Percentiles rank a stretch among this genome's conserved stretches.
phyloP scores from a whole-genome alignment of 768 basidiomycete genomes.

The Suillus weaverae region DNA sequence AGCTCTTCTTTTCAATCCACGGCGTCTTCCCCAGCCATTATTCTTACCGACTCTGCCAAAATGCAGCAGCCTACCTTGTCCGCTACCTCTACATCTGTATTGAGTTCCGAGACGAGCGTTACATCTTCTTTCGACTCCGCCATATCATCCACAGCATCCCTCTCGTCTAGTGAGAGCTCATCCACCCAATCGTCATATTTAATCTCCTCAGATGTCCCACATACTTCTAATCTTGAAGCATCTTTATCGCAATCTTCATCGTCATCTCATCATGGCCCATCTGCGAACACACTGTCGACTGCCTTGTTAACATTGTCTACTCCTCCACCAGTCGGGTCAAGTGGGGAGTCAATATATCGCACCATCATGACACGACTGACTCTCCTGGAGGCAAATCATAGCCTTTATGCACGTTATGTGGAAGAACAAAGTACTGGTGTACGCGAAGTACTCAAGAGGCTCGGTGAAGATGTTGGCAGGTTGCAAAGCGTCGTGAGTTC shows the following conservation, averaged over 20 bases:
- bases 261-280: constrained; percentile 5
- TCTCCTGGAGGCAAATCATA: constrained; percentile 83
- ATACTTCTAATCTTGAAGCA: background rate
- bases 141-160: background rate
- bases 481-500: constrained; percentile 70
- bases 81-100: background rate
- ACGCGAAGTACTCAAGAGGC: constrained; percentile 66
- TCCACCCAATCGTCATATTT: background rate
- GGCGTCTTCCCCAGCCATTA: background rate
- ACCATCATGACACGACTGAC: constrained; percentile 93
- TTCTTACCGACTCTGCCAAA: background rate
- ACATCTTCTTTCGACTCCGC: background rate
- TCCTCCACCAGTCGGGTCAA: constrained; percentile 9
- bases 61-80: background rate
- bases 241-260: background rate
- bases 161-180: background rate
- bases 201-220: background rate
- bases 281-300: constrained; percentile 1
- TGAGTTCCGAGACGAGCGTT: background rate
- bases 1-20: background rate
- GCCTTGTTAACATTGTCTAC: background rate
- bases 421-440: constrained; percentile 85
- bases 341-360: constrained; percentile 91
- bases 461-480: constrained; percentile 78
- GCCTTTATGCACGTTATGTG: constrained; percentile 80